A percentile compares a stretch with the other conserved stretches of the same genome.
Evolutionary conservation across 805 yeast species (phyloP).

Genomic region (Brettanomyces bruxellensis): DNA sequence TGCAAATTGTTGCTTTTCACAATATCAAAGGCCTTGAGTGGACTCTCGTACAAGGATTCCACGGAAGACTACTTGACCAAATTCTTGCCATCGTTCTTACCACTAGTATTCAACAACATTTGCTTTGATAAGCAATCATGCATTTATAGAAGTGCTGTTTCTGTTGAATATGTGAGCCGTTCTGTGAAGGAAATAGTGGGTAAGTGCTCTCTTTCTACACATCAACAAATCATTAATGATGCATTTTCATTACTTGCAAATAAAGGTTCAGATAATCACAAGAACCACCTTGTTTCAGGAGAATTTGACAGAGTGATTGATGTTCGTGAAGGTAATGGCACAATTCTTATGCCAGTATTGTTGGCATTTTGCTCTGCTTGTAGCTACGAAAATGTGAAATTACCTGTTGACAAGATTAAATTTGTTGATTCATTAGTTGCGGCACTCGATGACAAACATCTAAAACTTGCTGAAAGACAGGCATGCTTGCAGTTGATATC

Average conservation of each 20-base stretch:
- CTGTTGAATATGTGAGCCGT: constrained; percentile 32
- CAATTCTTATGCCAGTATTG: constrained; percentile 30
- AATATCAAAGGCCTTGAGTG: constrained; percentile 8
- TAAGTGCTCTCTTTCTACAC: constrained; percentile 31
- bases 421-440: constrained; percentile 11
- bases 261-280: background rate
- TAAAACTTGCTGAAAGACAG: constrained; percentile 31
- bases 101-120: constrained; percentile 7
- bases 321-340: background rate
- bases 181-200: constrained; percentile 33
- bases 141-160: constrained; percentile 14
- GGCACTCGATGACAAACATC: constrained; percentile 10
- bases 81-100: constrained; percentile 33
- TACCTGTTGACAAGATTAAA: constrained; percentile 14
- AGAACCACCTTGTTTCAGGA: background rate
- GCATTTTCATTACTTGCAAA: constrained; percentile 16
- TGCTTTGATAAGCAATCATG: constrained; percentile 5
- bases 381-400: constrained; percentile 30
- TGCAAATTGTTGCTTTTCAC: constrained; percentile 4
- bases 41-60: constrained; percentile 6
- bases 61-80: constrained; percentile 30
- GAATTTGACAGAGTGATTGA: background rate
- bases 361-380: constrained; percentile 43
- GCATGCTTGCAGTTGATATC: constrained; percentile 50
- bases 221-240: constrained; percentile 36